phyloP scores from a whole-genome alignment of 768 basidiomycete species.

The Rhizopogon vinicolor region DNA sequence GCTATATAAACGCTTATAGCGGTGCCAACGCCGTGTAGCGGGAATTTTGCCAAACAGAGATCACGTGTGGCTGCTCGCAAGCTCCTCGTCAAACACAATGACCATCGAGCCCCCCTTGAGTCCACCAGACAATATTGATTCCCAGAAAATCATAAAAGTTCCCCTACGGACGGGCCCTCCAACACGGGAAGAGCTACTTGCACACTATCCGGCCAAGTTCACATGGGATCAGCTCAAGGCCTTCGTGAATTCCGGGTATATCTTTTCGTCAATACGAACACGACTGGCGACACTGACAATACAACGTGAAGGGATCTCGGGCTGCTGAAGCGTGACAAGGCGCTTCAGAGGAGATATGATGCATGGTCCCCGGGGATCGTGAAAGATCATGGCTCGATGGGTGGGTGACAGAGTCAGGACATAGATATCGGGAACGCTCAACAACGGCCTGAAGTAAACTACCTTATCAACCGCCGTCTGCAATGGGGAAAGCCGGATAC shows the following conservation, averaged over 20 bases:
- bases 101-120: constrained; percentile 1
- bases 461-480: constrained; percentile 62
- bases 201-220: constrained; percentile 69
- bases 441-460: constrained; percentile 46
- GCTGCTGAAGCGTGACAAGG: constrained; percentile 67
- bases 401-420: constrained; percentile 33
- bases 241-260: constrained; percentile 76
- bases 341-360: constrained; percentile 64
- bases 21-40: too few species aligned
- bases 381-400: constrained; percentile 57
- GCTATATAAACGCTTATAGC: too few species aligned
- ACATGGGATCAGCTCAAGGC: constrained; percentile 74
- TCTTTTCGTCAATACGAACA: not conserved
- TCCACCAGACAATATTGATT: not conserved
- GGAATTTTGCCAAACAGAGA: too few species aligned
- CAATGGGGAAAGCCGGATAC: constrained; percentile 74
- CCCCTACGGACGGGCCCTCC: constrained; percentile 57
- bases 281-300: not conserved
- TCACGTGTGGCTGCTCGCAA: too few species aligned
- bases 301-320: constrained; percentile 62
- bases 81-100: not conserved
- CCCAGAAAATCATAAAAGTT: constrained; percentile 18
- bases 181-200: constrained; percentile 59
- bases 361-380: constrained; percentile 53
- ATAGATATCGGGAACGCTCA: not conserved